These are phyloP conservation scores for Nannochloris sp. DNA, from an alignment of 139 green algal species.

Conservation along the genomic window DNA sequence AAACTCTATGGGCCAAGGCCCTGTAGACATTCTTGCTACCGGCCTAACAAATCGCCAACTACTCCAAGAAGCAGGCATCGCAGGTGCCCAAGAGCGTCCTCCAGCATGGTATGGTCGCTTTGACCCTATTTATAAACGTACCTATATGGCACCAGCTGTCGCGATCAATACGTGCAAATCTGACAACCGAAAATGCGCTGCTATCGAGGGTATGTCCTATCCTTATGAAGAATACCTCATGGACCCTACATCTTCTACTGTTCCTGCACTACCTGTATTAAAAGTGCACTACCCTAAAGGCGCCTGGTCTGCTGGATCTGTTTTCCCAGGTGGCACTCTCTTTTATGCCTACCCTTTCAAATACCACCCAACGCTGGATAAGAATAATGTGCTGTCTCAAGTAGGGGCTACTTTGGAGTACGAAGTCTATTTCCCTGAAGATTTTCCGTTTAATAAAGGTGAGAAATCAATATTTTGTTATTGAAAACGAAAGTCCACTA, in stretches of 20 bases:
- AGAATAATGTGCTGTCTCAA: not conserved
- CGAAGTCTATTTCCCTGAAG: conserved; percentile 1
- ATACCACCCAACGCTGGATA: not conserved
- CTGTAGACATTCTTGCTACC: too few relatives aligned
- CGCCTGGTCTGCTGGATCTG: conserved; percentile 5
- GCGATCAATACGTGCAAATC: not conserved
- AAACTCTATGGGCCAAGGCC: too few relatives aligned
- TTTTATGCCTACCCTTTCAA: conserved; percentile 15
- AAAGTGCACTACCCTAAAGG: not conserved
- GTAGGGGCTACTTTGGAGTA: conserved; percentile 2
- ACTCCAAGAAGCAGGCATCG: not conserved
- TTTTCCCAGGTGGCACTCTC: conserved; percentile 1
- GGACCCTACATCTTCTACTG: not conserved
- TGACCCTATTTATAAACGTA: conserved; percentile 1
- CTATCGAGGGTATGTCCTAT: conserved; percentile 1
- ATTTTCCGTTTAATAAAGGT: conserved; percentile 3
- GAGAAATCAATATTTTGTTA: not conserved
- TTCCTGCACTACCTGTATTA: not conserved
- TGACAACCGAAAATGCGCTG: conserved; percentile 2
- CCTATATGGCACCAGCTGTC: conserved; percentile 1
- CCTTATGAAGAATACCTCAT: conserved; percentile 7
- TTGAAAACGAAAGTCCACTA: too few relatives aligned
- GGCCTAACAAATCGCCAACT: not conserved
- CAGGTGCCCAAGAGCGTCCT: not conserved
- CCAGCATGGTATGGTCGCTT: conserved; percentile 8